phyloP scores from a whole-genome alignment of 2,329 filamentous ascomycete genomes.

The Alternaria arborescens region DNA sequence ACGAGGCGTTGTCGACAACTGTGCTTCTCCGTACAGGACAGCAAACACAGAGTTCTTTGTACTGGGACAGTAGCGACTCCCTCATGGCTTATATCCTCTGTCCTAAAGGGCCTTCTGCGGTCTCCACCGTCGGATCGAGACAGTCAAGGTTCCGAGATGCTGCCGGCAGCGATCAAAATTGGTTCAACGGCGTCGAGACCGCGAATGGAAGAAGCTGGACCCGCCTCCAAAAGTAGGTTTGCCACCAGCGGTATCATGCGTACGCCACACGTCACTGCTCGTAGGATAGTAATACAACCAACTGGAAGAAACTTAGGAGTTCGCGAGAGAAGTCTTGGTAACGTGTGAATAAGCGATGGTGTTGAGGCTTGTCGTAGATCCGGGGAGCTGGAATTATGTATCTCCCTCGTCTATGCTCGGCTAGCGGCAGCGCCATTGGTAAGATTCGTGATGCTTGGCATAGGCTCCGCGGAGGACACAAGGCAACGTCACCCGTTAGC shows the following conservation, averaged over 20 bases:
- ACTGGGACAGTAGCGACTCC: conserved; percentile 25
- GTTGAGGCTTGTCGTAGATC: conserved; percentile 19
- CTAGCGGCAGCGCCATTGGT: conserved; percentile 18
- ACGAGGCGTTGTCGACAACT: conserved; percentile 19
- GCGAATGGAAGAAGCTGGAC: conserved; percentile 35
- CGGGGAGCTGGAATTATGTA: conserved; percentile 12
- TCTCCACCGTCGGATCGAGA: conserved; percentile 28
- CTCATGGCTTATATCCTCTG: conserved; percentile 38
- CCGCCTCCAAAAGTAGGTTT: conserved; percentile 21
- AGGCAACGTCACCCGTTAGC: conserved; percentile 12
- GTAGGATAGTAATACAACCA: conserved; percentile 3
- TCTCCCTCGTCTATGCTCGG: conserved; percentile 11
- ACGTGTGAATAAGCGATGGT: conserved; percentile 8
- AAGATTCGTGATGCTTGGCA: conserved; percentile 20
- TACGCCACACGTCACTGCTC: conserved; percentile 27
- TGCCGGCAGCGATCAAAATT: conserved; percentile 31
- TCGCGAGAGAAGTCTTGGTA: background rate
- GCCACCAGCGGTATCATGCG: conserved; percentile 16
- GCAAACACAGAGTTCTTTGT: conserved; percentile 7
- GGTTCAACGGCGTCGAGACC: conserved; percentile 22
- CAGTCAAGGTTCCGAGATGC: conserved; percentile 35
- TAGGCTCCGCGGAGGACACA: conserved; percentile 13
- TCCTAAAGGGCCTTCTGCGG: conserved; percentile 49
- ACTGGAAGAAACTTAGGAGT: background rate
- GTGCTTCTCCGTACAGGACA: conserved; percentile 13